Evolutionary conservation across 768 basidiomycete species (phyloP).

Genomic region (Antrodiella citrinella): DNA sequence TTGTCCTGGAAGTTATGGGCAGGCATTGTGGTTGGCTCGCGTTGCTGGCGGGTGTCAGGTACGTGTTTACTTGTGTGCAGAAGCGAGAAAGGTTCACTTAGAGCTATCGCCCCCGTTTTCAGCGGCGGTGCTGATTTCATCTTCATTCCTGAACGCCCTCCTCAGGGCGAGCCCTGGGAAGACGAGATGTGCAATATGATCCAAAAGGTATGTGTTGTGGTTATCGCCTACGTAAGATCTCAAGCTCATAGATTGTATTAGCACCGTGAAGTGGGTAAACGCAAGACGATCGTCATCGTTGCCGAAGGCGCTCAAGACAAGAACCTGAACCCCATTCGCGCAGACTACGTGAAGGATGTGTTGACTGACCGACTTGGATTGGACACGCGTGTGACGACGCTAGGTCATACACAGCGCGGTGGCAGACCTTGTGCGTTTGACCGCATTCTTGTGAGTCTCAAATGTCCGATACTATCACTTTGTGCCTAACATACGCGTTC

Average conservation of each 20-base stretch:
- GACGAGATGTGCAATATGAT: conserved; percentile 85
- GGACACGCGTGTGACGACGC: conserved; percentile 92
- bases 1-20: conserved; percentile 99
- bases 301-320: conserved; percentile 93
- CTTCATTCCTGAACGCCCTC: conserved; percentile 94
- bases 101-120: neutral
- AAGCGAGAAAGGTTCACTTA: neutral
- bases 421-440: conserved; percentile 91
- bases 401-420: conserved; percentile 95
- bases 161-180: conserved; percentile 75
- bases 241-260: conserved; percentile 22
- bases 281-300: conserved; percentile 97
- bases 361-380: conserved; percentile 80
- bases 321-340: conserved; percentile 84
- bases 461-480: neutral
- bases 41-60: conserved; percentile 87
- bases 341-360: conserved; percentile 86
- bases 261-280: conserved; percentile 90
- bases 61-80: conserved; percentile 20
- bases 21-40: conserved; percentile 99
- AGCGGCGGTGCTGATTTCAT: conserved; percentile 93
- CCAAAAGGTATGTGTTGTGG: conserved; percentile 46
- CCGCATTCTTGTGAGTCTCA: conserved; percentile 66
- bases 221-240: neutral
- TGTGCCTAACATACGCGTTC: neutral